Percentiles rank a stretch among this genome's conserved stretches.
Evolutionary conservation across 192 early-diverging fungal species (phyloP).

Genomic region (Umbelopsis isabellina): DNA sequence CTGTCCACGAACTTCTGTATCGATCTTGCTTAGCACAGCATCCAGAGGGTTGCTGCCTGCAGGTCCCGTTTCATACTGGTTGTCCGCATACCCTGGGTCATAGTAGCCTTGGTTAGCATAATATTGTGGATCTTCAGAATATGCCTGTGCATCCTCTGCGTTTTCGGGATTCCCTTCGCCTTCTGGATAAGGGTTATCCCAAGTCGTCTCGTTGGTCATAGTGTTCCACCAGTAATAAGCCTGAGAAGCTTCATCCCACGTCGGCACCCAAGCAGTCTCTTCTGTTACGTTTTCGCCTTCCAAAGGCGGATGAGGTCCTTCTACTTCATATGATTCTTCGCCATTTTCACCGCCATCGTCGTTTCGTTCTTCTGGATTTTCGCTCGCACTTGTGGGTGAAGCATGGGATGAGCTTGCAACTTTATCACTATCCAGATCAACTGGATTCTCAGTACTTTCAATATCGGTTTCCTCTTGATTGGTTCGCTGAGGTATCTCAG

Average conservation of each 20-base stretch:
- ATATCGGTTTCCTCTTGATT: background rate
- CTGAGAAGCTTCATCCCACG: constrained; percentile 45
- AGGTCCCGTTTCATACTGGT: background rate
- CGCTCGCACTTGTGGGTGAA: no score
- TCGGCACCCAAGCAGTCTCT: constrained; percentile 38
- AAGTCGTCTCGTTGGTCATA: constrained; percentile 51
- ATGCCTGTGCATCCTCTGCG: background rate
- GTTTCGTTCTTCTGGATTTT: background rate
- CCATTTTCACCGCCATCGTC: background rate
- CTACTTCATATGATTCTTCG: background rate
- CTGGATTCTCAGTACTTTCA: background rate
- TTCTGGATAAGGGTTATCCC: constrained; percentile 40
- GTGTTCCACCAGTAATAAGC: constrained; percentile 58
- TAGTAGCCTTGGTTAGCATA: constrained; percentile 8
- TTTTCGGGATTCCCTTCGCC: background rate
- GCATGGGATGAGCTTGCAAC: background rate
- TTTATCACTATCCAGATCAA: background rate
- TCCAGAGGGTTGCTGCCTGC: constrained; percentile 34
- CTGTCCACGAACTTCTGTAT: constrained; percentile 38
- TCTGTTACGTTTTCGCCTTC: background rate
- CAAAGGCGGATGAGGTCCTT: background rate
- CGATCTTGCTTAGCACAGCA: constrained; percentile 45
- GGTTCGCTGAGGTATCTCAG: background rate
- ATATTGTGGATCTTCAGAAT: background rate
- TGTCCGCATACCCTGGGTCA: constrained; percentile 1